A percentile compares a stretch with the other conserved stretches of the same genome.
Conservation (phyloP, 208 protist genomes). For the Phytomonas sp. region DNA sequence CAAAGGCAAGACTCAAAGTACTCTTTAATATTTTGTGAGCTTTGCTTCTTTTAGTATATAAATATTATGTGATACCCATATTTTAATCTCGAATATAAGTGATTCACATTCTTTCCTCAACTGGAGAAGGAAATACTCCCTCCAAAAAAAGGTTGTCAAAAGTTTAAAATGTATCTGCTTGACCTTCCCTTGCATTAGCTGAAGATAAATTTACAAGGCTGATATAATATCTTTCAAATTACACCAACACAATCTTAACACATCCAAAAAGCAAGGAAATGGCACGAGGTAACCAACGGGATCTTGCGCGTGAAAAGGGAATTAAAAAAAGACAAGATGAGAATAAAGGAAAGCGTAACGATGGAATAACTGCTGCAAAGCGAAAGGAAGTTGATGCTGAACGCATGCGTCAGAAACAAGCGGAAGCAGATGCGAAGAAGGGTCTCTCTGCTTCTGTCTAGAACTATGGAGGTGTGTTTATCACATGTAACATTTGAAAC, state of each 20-base stretch:
- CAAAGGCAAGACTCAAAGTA: background rate
- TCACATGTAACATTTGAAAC: background rate
- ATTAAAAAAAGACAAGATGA: conserved; percentile 75
- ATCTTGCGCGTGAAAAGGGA: conserved; percentile 85
- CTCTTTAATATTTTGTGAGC: background rate
- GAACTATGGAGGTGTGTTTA: conserved; percentile 3
- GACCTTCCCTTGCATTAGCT: conserved; percentile 2
- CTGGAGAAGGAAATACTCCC: background rate
- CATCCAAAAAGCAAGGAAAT: conserved; percentile 20
- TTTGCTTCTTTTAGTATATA: background rate
- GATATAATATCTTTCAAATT: conserved; percentile 3
- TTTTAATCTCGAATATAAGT: background rate
- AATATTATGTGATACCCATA: background rate
- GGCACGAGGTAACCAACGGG: conserved; percentile 86
- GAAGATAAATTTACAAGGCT: background rate
- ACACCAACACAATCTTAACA: background rate
- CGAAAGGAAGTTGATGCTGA: conserved; percentile 83
- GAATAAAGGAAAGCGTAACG: conserved; percentile 55
- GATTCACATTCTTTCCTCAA: background rate
- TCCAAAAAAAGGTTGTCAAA: background rate
- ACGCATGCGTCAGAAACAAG: conserved; percentile 83
- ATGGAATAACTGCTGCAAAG: conserved; percentile 52
- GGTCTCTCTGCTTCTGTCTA: conserved; percentile 3
- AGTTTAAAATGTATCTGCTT: background rate
- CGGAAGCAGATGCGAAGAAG: conserved; percentile 27